Evolutionary conservation across 495 filamentous ascomycete genomes (phyloP).

Genomic region (Hypoxylon intermedium): DNA sequence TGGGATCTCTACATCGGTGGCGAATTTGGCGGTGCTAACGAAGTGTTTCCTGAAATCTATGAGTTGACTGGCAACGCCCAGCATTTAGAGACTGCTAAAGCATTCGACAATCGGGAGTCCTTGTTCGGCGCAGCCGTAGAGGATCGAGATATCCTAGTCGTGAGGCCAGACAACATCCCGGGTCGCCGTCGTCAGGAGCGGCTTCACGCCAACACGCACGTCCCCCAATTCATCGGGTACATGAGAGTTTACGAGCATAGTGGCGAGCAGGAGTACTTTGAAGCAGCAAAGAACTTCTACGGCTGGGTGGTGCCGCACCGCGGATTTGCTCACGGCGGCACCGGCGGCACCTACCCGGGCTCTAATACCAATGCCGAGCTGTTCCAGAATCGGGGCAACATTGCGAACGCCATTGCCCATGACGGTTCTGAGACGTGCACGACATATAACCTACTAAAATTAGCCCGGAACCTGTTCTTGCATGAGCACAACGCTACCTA

Average conservation of each 20-base stretch:
- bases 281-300: conserved; percentile 46
- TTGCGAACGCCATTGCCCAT: conserved; percentile 38
- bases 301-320: conserved; percentile 41
- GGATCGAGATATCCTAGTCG: conserved; percentile 30
- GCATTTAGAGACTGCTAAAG: conserved; percentile 41
- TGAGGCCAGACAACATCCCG: conserved; percentile 15
- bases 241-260: conserved; percentile 42
- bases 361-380: conserved; percentile 44
- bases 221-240: conserved; percentile 47
- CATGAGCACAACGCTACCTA: conserved; percentile 42
- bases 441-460: conserved; percentile 46
- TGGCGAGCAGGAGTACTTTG: conserved; percentile 38
- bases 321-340: conserved; percentile 41
- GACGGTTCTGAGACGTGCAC: conserved; percentile 46
- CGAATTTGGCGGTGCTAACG: conserved; percentile 44
- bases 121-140: conserved; percentile 37
- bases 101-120: conserved; percentile 45
- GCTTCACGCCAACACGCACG: conserved; percentile 46
- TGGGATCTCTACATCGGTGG: no score
- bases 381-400: conserved; percentile 45
- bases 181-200: conserved; percentile 27
- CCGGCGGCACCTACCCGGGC: conserved; percentile 28
- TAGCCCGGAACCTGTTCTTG: conserved; percentile 43
- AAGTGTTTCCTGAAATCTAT: conserved; percentile 44
- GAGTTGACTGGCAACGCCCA: conserved; percentile 37